Conservation (phyloP, 1,284 basidiomycete genomes). For the Marasmius tenuissimus region DNA sequence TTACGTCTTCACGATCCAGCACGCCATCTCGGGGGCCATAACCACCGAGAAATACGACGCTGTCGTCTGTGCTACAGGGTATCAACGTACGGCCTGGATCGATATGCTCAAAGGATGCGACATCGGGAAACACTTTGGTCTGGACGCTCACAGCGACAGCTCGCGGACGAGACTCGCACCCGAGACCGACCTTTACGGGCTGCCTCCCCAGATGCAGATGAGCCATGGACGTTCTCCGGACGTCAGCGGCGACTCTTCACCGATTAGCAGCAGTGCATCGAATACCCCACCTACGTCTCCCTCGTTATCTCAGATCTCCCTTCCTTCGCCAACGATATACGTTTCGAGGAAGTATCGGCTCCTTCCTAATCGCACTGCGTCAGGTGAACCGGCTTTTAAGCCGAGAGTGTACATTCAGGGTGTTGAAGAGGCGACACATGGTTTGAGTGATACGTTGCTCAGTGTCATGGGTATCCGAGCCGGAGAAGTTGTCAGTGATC, state of each 20-base stretch:
- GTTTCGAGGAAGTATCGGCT: slow-evolving; percentile 49
- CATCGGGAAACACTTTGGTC: slow-evolving; percentile 42
- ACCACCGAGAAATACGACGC: slow-evolving; percentile 43
- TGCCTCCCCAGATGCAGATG: neutral
- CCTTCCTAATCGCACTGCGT: slow-evolving; percentile 26
- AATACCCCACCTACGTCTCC: slow-evolving; percentile 33
- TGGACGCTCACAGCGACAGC: slow-evolving; percentile 20
- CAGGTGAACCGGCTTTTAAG: slow-evolving; percentile 24
- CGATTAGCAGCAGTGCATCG: slow-evolving; percentile 18
- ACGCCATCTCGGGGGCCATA: slow-evolving; percentile 32
- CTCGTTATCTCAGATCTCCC: slow-evolving; percentile 18
- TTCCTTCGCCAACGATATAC: slow-evolving; percentile 32
- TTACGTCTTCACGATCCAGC: slow-evolving; percentile 38
- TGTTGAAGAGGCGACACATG: slow-evolving; percentile 56
- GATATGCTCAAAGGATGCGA: slow-evolving; percentile 44
- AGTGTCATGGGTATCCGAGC: slow-evolving; percentile 51
- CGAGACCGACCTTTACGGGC: neutral
- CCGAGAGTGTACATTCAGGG: slow-evolving; percentile 57
- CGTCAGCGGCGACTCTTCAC: neutral
- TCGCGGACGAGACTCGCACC: neutral
- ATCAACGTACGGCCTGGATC: slow-evolving; percentile 51
- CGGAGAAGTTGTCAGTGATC: slow-evolving; percentile 49
- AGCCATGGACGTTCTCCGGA: neutral
- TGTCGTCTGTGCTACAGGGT: slow-evolving; percentile 60
- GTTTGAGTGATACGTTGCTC: slow-evolving; percentile 56